Conservation (phyloP, 257 asterid genomes). For the Handroanthus guayacan region DNA sequence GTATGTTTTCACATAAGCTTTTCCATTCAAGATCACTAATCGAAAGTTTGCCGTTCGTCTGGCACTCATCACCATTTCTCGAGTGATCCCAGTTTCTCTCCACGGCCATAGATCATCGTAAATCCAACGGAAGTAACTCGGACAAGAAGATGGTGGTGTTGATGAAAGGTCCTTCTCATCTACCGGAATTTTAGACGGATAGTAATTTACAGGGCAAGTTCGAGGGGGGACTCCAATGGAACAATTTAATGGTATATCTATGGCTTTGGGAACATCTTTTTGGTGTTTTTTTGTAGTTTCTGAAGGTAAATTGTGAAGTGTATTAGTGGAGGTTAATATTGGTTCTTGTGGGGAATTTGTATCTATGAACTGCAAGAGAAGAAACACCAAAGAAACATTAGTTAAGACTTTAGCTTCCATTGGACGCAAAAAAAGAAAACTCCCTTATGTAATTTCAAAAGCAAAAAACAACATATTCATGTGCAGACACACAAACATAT, state of each 20-base stretch:
- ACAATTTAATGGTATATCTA: conserved; percentile 63
- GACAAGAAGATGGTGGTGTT: conserved; percentile 48
- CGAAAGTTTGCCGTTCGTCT: conserved; percentile 66
- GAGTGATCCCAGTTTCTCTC: conserved; percentile 69
- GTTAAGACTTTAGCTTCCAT: background rate
- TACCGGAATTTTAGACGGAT: conserved; percentile 40
- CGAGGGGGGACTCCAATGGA: conserved; percentile 42
- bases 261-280: conserved; percentile 32
- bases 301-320: conserved; percentile 15
- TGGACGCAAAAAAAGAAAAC: background rate
- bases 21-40: conserved; percentile 66
- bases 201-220: conserved; percentile 67
- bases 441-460: background rate
- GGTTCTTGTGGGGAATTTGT: conserved; percentile 46
- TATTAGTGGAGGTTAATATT: conserved; percentile 27
- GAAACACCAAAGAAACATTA: conserved; percentile 13
- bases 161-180: conserved; percentile 2
- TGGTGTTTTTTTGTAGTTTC: conserved; percentile 27
- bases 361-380: conserved; percentile 49
- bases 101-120: conserved; percentile 74
- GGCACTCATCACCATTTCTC: conserved; percentile 64
- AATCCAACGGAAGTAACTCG: conserved; percentile 80
- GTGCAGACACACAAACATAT: background rate
- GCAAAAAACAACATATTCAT: background rate
- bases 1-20: conserved; percentile 61